Base-by-base conservation (phyloP, 1,284 basidiomycete genomes). In the Sanguinoderma infundibulare region DNA sequence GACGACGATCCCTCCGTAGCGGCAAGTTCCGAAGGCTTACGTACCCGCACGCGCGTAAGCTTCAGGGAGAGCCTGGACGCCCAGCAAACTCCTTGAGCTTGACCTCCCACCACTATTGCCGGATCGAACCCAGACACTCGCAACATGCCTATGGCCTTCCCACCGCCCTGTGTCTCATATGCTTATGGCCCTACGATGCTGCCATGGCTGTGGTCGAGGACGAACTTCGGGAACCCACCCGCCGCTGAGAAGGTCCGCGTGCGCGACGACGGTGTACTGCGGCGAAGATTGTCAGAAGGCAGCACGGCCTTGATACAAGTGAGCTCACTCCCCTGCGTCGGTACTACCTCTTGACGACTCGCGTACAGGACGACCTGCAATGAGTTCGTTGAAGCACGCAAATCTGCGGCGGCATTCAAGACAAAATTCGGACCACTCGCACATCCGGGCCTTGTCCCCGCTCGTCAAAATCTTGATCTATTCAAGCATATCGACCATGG, bases 251-350 rank as follows among this genome's bases (percentile, higher is more conserved):
- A 20, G 38, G 9, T 62, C 6, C 15, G 56, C 52, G 2, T 58
- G 55, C 38, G 38, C 36, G 0, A 17, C 35, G 2, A 39, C 24
- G 8, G 24, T 49, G 35, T 62, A 56, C n/a, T 59, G 61, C 53
- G 56, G 61, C 35, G 59, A 35, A 22, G 40, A 46, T 6, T 62
- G 56, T 35, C 60, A 62, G 39, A 62, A 54, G 20, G 32, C 39
- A 2, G 57, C 46, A 0, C 59, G 61, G 61, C 39, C 57, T 2
- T 12, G 5, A 3, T 57, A 62, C 34, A 62, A 53, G 61, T 62
- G 17, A 5, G 55, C 28, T 10, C 15, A n/a, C 20, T 17, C 38
- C 14, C 15, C 15, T 20, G 9, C n/a, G n/a, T n/a, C n/a, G n/a
- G n/a, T n/a, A n/a, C n/a, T n/a, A n/a, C n/a, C n/a, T n/a, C 6